phyloP scores from a whole-genome alignment of 192 early-diverging fungal genomes.

The Pilobolus umbonatus region DNA sequence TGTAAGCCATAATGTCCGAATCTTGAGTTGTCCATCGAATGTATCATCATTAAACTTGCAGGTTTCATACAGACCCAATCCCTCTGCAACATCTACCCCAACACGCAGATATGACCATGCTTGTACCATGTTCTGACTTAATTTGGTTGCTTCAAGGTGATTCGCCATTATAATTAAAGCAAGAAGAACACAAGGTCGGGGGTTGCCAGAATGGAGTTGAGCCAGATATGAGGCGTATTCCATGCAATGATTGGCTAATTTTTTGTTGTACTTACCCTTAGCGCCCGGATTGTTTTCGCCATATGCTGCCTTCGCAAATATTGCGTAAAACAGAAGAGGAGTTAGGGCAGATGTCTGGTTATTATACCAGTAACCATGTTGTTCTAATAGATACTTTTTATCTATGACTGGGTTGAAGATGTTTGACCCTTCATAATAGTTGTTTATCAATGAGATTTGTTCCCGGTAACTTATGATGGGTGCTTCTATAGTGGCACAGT shows the following conservation, averaged over 20 bases:
- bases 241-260: not conserved
- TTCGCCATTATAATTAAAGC: slow-evolving; percentile 57
- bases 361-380: not conserved
- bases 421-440: not conserved
- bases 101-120: slow-evolving; percentile 64
- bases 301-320: not conserved
- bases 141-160: slow-evolving; percentile 51
- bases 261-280: not conserved
- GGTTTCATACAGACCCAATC: slow-evolving; percentile 62
- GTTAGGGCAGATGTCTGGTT: not conserved
- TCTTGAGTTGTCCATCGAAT: slow-evolving; percentile 39
- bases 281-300: not conserved
- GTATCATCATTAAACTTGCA: not conserved
- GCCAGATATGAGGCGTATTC: slow-evolving; percentile 28
- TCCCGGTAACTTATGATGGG: not conserved
- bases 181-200: slow-evolving; percentile 48
- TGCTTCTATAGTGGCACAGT: not conserved
- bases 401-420: not conserved
- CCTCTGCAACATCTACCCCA: slow-evolving; percentile 69
- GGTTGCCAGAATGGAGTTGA: slow-evolving; percentile 49
- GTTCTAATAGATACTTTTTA: not conserved
- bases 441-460: not conserved
- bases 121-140: slow-evolving; percentile 37
- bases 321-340: not conserved
- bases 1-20: slow-evolving; percentile 66